Base-by-base conservation (phyloP, 2,329 filamentous ascomycete genomes). In the Grosmannia clavigera region DNA sequence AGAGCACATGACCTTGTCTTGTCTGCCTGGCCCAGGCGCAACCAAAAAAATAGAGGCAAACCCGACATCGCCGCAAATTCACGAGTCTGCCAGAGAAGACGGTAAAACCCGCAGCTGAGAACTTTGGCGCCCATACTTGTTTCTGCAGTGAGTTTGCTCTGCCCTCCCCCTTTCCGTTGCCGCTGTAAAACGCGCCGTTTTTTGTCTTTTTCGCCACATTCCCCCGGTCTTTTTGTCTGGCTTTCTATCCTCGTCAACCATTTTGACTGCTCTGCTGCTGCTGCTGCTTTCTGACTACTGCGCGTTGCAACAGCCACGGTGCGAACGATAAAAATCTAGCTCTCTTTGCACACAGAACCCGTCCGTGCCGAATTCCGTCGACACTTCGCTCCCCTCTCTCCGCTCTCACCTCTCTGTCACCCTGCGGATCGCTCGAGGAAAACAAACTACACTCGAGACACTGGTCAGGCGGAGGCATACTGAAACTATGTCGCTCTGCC, bases 401-500 rank as follows among this genome's bases (percentile, higher is more conserved):
- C 16, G 7, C 16, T 16, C 38, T 40, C 38, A 16, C 43, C 43
- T 46, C 43, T 19, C 38, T 40, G 12, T 46, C 43, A 46, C 43
- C 19, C 43, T 46, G 38, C 33, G 38, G 38, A 14, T 40, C 38
- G 33, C 40, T 43, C 40, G 40, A 43, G 16, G 5, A 16, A 6
- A 43, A 40, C 38, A 40, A 16, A 16, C 38, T 12, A 11, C 38
- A 40, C 6, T 40, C 38, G 14, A 40, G 38, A 40, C 38, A 5
- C 11, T 16, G 19, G 14, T 43, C 40, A 11, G 11, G 12, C 27
- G 11, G 50, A 5, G 27, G 14, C 50, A 29, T 16, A 52, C 40
- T 9, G 55, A 40, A 14, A 40, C 60, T 62, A 96, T 96, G 90
- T 87, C 91, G 67, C 82, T 97, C 58, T 96, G 91, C 71, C 84